A percentile compares a stretch with the other conserved stretches of the same genome.
Conservation (phyloP, 1,139 yeast species). For the Suhomyces panamericanus region DNA sequence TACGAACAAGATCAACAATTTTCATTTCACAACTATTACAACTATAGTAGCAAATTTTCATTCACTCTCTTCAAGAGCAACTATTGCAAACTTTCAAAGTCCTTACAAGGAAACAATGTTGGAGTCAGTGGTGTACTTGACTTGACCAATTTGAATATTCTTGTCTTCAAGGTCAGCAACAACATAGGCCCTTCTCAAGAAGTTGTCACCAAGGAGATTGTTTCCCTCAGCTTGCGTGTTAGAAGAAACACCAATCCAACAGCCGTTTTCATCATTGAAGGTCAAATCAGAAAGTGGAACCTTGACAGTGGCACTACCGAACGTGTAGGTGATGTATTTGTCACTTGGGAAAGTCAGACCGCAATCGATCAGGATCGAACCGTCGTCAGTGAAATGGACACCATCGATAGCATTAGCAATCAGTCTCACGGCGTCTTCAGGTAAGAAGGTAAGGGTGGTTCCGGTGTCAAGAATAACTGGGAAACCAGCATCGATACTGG, state of each 20-base stretch:
- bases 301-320: conserved; percentile 5
- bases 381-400: neutral
- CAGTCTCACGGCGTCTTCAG: conserved; percentile 35
- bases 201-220: conserved; percentile 29
- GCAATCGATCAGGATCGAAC: conserved; percentile 1
- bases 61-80: too few relatives aligned
- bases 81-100: too few relatives aligned
- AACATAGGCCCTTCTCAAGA: conserved; percentile 32
- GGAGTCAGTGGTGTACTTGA: conserved; percentile 8
- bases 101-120: conserved; percentile 3
- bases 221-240: neutral
- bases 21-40: neutral
- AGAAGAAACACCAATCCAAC: conserved; percentile 6
- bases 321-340: conserved; percentile 4
- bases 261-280: neutral
- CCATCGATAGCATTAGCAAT: conserved; percentile 31
- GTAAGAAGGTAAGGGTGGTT: conserved; percentile 59
- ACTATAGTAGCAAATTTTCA: too few relatives aligned
- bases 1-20: neutral
- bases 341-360: conserved; percentile 1
- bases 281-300: conserved; percentile 11
- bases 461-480: conserved; percentile 64
- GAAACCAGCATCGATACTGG: neutral
- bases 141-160: conserved; percentile 27
- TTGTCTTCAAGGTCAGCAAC: conserved; percentile 31